phyloP scores from a whole-genome alignment of 2,329 filamentous ascomycete species.

The Cyanodermella asteris region DNA sequence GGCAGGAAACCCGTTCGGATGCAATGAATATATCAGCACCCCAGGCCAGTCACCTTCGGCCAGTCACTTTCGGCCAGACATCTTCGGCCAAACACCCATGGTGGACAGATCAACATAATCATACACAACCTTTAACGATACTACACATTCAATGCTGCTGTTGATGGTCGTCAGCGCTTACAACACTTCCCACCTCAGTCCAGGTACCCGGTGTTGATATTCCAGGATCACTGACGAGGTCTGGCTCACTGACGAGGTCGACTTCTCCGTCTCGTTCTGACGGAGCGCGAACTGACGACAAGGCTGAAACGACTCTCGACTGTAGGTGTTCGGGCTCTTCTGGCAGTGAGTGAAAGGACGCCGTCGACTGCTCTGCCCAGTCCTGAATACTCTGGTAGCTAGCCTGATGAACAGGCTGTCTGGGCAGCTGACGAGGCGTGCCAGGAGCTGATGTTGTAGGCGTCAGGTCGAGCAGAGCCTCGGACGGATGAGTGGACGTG shows the following conservation, averaged over 20 bases:
- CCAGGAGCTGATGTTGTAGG: slow-evolving; percentile 17
- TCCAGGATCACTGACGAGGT: slow-evolving; percentile 11
- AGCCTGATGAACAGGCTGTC: slow-evolving; percentile 5
- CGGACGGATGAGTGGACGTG: slow-evolving; percentile 18
- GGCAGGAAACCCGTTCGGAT: too few species aligned
- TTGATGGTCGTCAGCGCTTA: slow-evolving; percentile 11
- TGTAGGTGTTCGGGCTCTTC: slow-evolving; percentile 3
- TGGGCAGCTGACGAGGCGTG: slow-evolving; percentile 6
- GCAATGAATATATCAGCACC: too few species aligned
- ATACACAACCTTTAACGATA: too few species aligned
- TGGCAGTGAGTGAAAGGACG: slow-evolving; percentile 7
- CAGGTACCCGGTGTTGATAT: slow-evolving; percentile 14
- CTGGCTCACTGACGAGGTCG: slow-evolving; percentile 12
- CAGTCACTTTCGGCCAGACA: too few species aligned
- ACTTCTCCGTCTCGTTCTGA: slow-evolving; percentile 9
- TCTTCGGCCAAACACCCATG: too few species aligned
- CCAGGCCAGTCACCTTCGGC: too few species aligned
- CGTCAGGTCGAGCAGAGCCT: slow-evolving; percentile 21
- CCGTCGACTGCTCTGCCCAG: slow-evolving; percentile 7
- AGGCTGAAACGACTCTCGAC: slow-evolving; percentile 6
- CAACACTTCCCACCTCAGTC: slow-evolving; percentile 14
- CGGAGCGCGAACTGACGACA: slow-evolving; percentile 1
- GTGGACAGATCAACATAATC: too few species aligned
- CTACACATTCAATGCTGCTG: too few species aligned
- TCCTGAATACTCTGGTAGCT: slow-evolving; percentile 5